These are phyloP conservation scores for Aspergillus sojae DNA, from an alignment of 2,329 filamentous ascomycete species.

Conservation along the genomic window DNA sequence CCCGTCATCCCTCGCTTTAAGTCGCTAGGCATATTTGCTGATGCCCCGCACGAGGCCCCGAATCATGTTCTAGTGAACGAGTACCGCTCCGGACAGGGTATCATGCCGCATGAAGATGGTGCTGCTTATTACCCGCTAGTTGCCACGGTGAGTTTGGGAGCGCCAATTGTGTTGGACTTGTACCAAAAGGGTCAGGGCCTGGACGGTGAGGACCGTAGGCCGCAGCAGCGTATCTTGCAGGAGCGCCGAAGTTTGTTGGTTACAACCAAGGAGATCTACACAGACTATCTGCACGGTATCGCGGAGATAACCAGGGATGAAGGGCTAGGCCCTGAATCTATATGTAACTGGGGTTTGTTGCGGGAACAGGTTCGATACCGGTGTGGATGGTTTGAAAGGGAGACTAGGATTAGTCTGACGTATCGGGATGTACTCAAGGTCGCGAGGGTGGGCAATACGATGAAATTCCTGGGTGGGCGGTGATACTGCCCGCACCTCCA, in stretches of 20 bases:
- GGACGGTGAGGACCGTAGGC: slow-evolving; percentile 23
- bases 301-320: slow-evolving; percentile 62
- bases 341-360: slow-evolving; percentile 63
- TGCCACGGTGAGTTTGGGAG: slow-evolving; percentile 84
- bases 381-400: slow-evolving; percentile 50
- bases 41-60: slow-evolving; percentile 72
- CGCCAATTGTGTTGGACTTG: slow-evolving; percentile 76
- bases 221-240: slow-evolving; percentile 69
- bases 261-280: slow-evolving; percentile 58
- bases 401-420: slow-evolving; percentile 62
- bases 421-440: slow-evolving; percentile 86
- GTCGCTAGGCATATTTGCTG: slow-evolving; percentile 53
- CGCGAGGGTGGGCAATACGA: slow-evolving; percentile 69
- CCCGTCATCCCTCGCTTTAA: slow-evolving; percentile 67
- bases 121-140: slow-evolving; percentile 84
- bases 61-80: slow-evolving; percentile 96
- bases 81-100: slow-evolving; percentile 84
- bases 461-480: slow-evolving; percentile 53
- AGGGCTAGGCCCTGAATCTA: slow-evolving; percentile 55
- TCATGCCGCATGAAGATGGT: slow-evolving; percentile 96
- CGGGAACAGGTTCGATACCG: slow-evolving; percentile 42
- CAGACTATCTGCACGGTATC: slow-evolving; percentile 63
- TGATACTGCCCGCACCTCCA: background rate
- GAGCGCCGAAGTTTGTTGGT: slow-evolving; percentile 75
- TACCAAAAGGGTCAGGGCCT: slow-evolving; percentile 57